A percentile compares a stretch with the other conserved stretches of the same genome.
Evolutionary conservation across 306 rosid genomes (phyloP).

Genomic region (Trifolium pratense): DNA sequence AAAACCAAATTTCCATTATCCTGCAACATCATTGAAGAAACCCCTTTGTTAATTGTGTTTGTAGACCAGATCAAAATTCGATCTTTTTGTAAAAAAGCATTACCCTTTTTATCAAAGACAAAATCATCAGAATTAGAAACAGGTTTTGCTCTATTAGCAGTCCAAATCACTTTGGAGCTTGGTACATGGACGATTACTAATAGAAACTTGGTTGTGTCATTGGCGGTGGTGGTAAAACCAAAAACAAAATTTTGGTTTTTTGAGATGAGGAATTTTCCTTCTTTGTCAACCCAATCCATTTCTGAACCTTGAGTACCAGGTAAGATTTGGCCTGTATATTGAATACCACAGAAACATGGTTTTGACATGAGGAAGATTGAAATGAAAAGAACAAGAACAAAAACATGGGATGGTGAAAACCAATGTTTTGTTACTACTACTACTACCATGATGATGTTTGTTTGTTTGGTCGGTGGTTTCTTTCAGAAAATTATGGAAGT

Average conservation of each 20-base stretch:
- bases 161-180: slow-evolving; percentile 56
- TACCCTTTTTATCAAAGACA: slow-evolving; percentile 67
- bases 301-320: slow-evolving; percentile 63
- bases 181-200: slow-evolving; percentile 54
- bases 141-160: slow-evolving; percentile 71
- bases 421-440: slow-evolving; percentile 31
- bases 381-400: neutral
- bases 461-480: neutral
- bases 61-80: slow-evolving; percentile 68
- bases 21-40: slow-evolving; percentile 64
- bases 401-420: neutral
- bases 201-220: slow-evolving; percentile 59
- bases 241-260: slow-evolving; percentile 49
- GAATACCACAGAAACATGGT: slow-evolving; percentile 54
- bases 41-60: slow-evolving; percentile 55
- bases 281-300: slow-evolving; percentile 68
- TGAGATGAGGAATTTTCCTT: slow-evolving; percentile 70
- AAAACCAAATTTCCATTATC: slow-evolving; percentile 80
- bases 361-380: slow-evolving; percentile 35
- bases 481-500: no score
- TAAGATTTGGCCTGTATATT: slow-evolving; percentile 42
- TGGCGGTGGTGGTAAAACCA: slow-evolving; percentile 57
- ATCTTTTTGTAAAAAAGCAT: slow-evolving; percentile 55
- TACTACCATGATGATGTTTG: slow-evolving; percentile 56
- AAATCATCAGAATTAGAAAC: slow-evolving; percentile 72